Evolutionary conservation across 495 filamentous ascomycete genomes (phyloP).

Genomic region (Penicillium coprophilum): DNA sequence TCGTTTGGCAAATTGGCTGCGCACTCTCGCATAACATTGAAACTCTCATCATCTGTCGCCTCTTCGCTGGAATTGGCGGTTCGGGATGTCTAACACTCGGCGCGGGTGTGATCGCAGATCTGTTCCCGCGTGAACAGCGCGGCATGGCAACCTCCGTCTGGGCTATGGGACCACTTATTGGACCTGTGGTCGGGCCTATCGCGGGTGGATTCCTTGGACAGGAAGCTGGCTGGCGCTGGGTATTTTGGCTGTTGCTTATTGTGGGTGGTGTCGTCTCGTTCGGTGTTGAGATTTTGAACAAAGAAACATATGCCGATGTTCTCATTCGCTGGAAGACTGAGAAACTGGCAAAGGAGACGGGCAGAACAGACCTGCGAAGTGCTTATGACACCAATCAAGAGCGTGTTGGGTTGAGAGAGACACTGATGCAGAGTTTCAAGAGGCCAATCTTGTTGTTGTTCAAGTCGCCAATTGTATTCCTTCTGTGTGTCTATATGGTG

Average conservation of each 20-base stretch:
- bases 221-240: slow-evolving; percentile 54
- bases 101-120: slow-evolving; percentile 54
- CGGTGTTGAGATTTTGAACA: slow-evolving; percentile 33
- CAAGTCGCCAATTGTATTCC: slow-evolving; percentile 52
- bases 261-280: slow-evolving; percentile 39
- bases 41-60: slow-evolving; percentile 52
- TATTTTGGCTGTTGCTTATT: slow-evolving; percentile 56
- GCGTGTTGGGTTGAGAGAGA: slow-evolving; percentile 31
- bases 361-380: slow-evolving; percentile 26
- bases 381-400: slow-evolving; percentile 19
- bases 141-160: slow-evolving; percentile 41
- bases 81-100: slow-evolving; percentile 52
- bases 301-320: slow-evolving; percentile 55
- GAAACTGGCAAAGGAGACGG: slow-evolving; percentile 41
- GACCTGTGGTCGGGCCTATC: slow-evolving; percentile 52
- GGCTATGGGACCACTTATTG: slow-evolving; percentile 39
- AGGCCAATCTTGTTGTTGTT: slow-evolving; percentile 47
- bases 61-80: slow-evolving; percentile 52
- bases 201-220: slow-evolving; percentile 51
- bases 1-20: slow-evolving; percentile 51
- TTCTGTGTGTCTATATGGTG: slow-evolving; percentile 56
- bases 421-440: slow-evolving; percentile 41
- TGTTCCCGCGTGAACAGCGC: slow-evolving; percentile 49
- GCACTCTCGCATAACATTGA: slow-evolving; percentile 47
- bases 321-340: slow-evolving; percentile 53